Base-by-base conservation (phyloP, 352 stramenopile species). In the Globisporangium uncinulatum region DNA sequence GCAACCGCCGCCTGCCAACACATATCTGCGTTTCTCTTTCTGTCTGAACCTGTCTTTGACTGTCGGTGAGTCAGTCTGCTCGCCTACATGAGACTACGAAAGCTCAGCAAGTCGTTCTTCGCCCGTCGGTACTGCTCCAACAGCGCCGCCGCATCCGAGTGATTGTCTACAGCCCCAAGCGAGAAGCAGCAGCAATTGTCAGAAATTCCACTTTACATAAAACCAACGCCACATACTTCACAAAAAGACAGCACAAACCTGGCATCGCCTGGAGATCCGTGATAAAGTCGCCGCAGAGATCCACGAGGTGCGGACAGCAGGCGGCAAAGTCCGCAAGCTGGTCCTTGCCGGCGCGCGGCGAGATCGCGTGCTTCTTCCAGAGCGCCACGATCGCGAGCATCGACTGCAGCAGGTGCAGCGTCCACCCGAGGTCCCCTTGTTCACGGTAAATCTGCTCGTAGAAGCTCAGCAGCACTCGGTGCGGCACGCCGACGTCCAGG, bases 331-430 rank as follows among this genome's bases (percentile, higher is more conserved):
- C 80, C 1, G 74, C 73, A 17, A 91, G 62, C 31, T 77, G 61
- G 51, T 94, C 82, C 54, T 86, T 88, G 2, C 74, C 71, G 0
- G 74, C 79, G 15, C 82, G 78, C 32, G 79, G 73, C 19, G 83
- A 89, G 34, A 88, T 79, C n/a, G 73, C 78, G 58, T 89, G 70
- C 60, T 87, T 89, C 63, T 87, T 89, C 85, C 85, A 95, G n/a
- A 82, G 55, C n/a, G 63, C 75, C 49, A 93, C 73, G 60, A 87
- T 83, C 37, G 76, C 68, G 49, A 92, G 67, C 51, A 93, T 85
- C 6, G 81, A 80, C 59, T 87, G 73, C 47, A 93, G 67, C 56
- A 95, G 56, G 61, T 95, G 85, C 37, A 93, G 61, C 32, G 74
- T 84, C 85, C 85, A 95, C n/a, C 67, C 42, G 9, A 79, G 15